Conservation (phyloP, 495 filamentous ascomycete species). For the Penicillium manginii region DNA sequence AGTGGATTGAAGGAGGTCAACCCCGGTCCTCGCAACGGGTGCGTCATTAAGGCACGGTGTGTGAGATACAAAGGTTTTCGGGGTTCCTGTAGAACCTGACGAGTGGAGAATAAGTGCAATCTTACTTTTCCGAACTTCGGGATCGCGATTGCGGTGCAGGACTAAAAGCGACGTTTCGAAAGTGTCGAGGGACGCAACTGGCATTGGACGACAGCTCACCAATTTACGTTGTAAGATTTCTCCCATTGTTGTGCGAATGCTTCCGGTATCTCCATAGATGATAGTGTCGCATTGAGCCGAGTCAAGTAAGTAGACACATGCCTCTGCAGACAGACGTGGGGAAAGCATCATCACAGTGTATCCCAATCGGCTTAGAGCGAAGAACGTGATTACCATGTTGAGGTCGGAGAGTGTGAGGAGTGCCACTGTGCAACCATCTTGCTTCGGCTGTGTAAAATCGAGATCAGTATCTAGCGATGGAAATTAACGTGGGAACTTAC, state of each 20-base stretch:
- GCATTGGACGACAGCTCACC: constrained; percentile 39
- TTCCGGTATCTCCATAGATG: constrained; percentile 42
- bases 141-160: constrained; percentile 37
- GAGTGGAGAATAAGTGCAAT: constrained; percentile 57
- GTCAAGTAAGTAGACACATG: constrained; percentile 55
- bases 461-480: constrained; percentile 21
- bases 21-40: constrained; percentile 32
- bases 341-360: constrained; percentile 63
- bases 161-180: constrained; percentile 33
- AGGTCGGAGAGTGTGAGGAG: constrained; percentile 59
- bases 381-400: constrained; percentile 59
- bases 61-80: constrained; percentile 57
- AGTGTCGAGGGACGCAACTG: constrained; percentile 16
- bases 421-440: constrained; percentile 48
- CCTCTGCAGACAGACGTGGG: constrained; percentile 55
- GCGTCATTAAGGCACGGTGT: constrained; percentile 46
- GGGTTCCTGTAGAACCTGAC: constrained; percentile 61
- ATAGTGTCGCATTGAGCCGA: constrained; percentile 50
- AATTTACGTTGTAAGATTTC: constrained; percentile 42
- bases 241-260: constrained; percentile 45
- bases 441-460: constrained; percentile 29
- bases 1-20: constrained; percentile 57
- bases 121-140: constrained; percentile 34
- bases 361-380: constrained; percentile 61
- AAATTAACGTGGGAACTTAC: constrained; percentile 16